Percentiles rank a stretch among this genome's conserved stretches.
Conservation (phyloP, 225 moss, liverwort and hornwort genomes). For the Rhytidiadelphus loreus region DNA sequence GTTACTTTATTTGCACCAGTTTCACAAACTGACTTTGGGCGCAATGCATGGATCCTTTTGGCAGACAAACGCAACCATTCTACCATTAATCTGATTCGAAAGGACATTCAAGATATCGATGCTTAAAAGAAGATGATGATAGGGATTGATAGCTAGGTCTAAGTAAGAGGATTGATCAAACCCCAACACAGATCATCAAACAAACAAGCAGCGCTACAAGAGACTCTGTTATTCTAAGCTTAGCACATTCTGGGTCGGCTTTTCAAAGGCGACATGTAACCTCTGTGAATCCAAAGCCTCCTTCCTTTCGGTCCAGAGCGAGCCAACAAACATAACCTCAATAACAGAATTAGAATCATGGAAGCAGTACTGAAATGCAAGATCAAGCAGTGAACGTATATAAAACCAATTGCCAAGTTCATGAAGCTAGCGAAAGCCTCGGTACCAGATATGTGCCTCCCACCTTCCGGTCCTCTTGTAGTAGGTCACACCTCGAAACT, state of each 20-base stretch:
- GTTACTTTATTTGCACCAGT: neutral
- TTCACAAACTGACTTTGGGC: neutral
- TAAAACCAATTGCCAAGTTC: neutral
- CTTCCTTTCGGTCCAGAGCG: neutral
- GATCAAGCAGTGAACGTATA: neutral
- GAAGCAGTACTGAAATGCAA: neutral
- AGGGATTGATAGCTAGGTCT: neutral
- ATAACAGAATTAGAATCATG: neutral
- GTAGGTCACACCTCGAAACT: conserved; percentile 21
- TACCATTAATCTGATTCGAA: neutral
- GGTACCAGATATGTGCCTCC: conserved; percentile 58
- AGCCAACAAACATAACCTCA: neutral
- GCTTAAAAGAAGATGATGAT: neutral
- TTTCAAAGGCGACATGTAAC: neutral
- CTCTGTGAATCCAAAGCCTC: neutral
- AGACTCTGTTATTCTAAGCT: neutral
- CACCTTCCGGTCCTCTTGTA: conserved; percentile 35
- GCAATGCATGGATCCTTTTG: no score
- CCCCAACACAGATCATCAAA: neutral
- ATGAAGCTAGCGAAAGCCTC: neutral
- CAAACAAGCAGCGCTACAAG: neutral
- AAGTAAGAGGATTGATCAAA: no score
- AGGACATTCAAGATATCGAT: neutral
- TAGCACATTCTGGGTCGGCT: neutral
- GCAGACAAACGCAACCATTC: neutral